A percentile compares a stretch with the other conserved stretches of the same genome.
Conservation (phyloP, 176 grass and related monocot genomes). For the Oryza longistaminata region DNA sequence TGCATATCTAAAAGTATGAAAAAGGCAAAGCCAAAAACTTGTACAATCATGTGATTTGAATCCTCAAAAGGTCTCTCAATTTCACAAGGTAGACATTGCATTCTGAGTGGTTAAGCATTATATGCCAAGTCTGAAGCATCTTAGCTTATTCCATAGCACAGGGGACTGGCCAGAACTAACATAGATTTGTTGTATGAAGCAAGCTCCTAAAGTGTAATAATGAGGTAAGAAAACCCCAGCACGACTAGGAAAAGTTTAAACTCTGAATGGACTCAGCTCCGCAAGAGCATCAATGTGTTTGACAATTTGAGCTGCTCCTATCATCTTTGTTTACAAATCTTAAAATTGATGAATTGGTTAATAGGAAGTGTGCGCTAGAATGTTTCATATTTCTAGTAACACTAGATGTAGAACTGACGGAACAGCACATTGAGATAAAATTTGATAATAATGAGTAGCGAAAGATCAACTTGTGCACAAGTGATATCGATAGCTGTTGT, state of each 20-base stretch:
- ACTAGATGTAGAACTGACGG: too few relatives aligned
- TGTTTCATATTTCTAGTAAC: not conserved
- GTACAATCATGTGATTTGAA: not conserved
- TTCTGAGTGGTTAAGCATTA: not conserved
- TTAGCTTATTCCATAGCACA: not conserved
- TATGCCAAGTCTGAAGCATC: not conserved
- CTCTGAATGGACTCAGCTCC: too few relatives aligned
- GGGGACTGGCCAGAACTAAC: not conserved
- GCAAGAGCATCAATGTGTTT: too few relatives aligned
- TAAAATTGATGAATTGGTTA: not conserved
- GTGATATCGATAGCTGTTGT: not conserved
- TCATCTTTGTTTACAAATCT: not conserved
- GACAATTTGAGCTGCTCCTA: not conserved
- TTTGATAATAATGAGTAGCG: too few relatives aligned
- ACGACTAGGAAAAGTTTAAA: not conserved
- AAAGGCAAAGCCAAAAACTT: slow-evolving; percentile 1
- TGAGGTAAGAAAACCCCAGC: not conserved
- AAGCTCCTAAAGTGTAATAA: not conserved
- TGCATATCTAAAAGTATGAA: not conserved
- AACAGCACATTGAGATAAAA: too few relatives aligned
- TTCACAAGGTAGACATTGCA: not conserved
- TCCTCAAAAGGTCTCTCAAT: not conserved
- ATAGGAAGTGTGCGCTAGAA: not conserved
- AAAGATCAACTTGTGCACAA: not conserved
- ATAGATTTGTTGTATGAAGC: not conserved